These are phyloP conservation scores for Moniliophthora roreri DNA, from an alignment of 1,284 basidiomycete genomes.

Conservation along the genomic window DNA sequence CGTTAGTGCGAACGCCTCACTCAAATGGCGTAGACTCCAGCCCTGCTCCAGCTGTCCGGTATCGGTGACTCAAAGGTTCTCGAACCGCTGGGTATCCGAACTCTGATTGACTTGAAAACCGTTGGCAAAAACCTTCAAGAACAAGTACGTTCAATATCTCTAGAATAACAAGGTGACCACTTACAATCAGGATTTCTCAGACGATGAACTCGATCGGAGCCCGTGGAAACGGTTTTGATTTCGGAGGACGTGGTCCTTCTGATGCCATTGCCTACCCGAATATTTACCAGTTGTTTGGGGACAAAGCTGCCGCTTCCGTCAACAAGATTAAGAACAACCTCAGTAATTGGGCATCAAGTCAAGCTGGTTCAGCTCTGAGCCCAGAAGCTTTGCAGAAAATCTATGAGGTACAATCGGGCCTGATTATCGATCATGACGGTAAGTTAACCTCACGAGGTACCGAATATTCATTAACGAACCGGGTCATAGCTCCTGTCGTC, in stretches of 20 bases:
- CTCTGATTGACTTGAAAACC: too few relatives aligned
- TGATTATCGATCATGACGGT: conserved; percentile 48
- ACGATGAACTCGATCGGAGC: conserved; percentile 43
- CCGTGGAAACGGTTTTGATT: conserved; percentile 32
- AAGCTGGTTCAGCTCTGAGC: conserved; percentile 36
- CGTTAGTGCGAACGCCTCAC: background rate
- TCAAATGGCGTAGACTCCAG: conserved; percentile 1
- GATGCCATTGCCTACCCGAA: conserved; percentile 47
- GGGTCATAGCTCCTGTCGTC: conserved; percentile 41
- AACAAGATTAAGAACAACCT: conserved; percentile 33
- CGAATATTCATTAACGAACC: background rate
- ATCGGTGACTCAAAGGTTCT: too few relatives aligned
- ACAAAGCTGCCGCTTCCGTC: conserved; percentile 29
- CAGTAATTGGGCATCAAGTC: conserved; percentile 38
- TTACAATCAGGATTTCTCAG: conserved; percentile 23
- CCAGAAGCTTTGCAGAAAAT: conserved; percentile 40
- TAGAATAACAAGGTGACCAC: too few relatives aligned
- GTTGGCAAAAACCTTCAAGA: too few relatives aligned
- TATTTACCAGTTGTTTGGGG: conserved; percentile 43
- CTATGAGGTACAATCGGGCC: conserved; percentile 39
- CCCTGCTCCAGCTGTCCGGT: background rate
- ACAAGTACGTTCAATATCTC: too few relatives aligned
- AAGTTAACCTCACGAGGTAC: conserved; percentile 14
- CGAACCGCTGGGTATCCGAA: too few relatives aligned
- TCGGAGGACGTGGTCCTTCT: conserved; percentile 37